Conservation (phyloP, 2,329 filamentous ascomycete genomes). For the Aspergillus intermedius region DNA sequence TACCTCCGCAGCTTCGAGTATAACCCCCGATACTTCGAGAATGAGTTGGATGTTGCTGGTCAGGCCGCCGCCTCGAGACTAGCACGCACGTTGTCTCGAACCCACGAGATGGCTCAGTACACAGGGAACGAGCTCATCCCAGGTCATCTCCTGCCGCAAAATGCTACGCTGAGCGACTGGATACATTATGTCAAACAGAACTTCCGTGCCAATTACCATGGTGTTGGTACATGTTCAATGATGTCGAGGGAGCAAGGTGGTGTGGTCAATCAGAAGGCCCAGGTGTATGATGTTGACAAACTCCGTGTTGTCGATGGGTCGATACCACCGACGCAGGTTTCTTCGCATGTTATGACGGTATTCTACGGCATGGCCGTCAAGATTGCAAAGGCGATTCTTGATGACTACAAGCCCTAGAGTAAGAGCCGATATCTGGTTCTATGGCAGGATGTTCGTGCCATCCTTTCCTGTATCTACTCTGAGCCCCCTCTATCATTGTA, state of each 20-base stretch:
- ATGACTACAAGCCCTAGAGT: constrained; percentile 2
- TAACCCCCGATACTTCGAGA: constrained; percentile 21
- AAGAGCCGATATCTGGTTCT: too few relatives aligned
- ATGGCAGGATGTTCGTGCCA: too few relatives aligned
- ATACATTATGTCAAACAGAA: constrained; percentile 15
- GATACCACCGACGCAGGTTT: constrained; percentile 27
- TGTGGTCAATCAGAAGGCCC: constrained; percentile 24
- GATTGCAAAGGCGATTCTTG: constrained; percentile 14
- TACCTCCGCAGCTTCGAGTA: constrained; percentile 17
- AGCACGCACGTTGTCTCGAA: constrained; percentile 14
- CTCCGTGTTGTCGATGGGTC: constrained; percentile 34
- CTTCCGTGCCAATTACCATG: constrained; percentile 27
- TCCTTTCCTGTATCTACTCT: too few relatives aligned
- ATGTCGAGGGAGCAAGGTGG: constrained; percentile 23
- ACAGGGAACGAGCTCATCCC: constrained; percentile 12
- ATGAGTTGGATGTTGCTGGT: constrained; percentile 22
- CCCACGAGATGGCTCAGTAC: constrained; percentile 14
- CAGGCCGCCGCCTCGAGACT: constrained; percentile 22
- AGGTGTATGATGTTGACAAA: constrained; percentile 24
- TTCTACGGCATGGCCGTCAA: constrained; percentile 26
- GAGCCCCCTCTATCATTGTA: too few relatives aligned
- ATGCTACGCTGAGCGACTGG: constrained; percentile 20
- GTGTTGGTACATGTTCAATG: constrained; percentile 29
- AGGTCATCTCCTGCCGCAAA: constrained; percentile 6
- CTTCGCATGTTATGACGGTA: constrained; percentile 24